Evolutionary conservation across 2,329 filamentous ascomycete genomes (phyloP), one percentile per base, ranked within the genome.

Genomic region (Nigrograna mackinnonii): DNA sequence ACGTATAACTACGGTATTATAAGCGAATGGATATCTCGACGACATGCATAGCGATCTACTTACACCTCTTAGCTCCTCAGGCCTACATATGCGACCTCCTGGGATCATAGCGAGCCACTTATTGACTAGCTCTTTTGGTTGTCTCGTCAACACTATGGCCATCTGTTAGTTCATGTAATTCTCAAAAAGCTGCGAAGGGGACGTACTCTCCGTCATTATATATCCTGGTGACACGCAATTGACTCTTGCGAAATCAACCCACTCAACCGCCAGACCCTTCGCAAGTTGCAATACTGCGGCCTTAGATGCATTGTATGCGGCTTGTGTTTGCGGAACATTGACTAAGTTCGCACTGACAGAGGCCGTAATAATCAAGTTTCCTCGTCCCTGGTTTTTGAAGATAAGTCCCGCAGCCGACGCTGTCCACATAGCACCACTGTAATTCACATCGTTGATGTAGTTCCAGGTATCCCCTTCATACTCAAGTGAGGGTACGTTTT

Each of bases 381-480:
- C 87, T n/a, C 84, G 82, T 58, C 80, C 79, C 40, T 83, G 79
- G 14, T 77, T 74, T 71, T 91, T 90, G 85, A 91, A 90, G 38
- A 67, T 54, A 18, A 62, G 56, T 5, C 60, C 71, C 9, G 66
- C 67, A 7, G 52, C 50, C 72, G 90, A 86, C 18, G 85, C 79
- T 75, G 88, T 85, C 53, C 90, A 76, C 79, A 91, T 91, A 5
- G 85, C 85, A 41, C 88, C 88, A 11, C 82, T 90, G 31, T 91
- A 74, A 77, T 91, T 91, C 76, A 91, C 90, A 67, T 90, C 86
- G 58, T 91, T 85, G 19, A 91, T 79, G 44, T 84, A 83, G 33
- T 85, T 84, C 79, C 89, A 91, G 79, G 86, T 87, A 67, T 84
- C 81, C 19, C 81, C 78, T 64, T 87, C 83, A 72, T 91, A 91